Evolutionary conservation across 495 filamentous ascomycete genomes (phyloP), one percentile per base, ranked within the genome.

Genomic region (Ascodesmis nigricans): DNA sequence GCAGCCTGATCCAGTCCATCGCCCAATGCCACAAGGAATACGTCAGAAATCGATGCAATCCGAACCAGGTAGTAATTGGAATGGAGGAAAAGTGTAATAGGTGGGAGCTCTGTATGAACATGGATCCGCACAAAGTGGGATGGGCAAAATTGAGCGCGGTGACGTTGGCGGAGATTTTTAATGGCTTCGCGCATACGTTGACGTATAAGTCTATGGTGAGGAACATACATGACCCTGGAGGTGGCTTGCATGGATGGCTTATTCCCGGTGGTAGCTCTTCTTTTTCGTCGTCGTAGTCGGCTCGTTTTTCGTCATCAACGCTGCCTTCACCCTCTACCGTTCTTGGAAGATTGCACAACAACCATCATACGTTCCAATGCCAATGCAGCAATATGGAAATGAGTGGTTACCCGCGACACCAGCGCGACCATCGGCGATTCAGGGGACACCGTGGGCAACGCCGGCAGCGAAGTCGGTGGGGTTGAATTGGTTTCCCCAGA

Each of bases 91-190:
- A 69, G 3, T 97, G 87, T 49, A 62, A 70, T 21, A 64, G 68
- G 25, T 95, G 84, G 87, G 69, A 73, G 36, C 56, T 57, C 3
- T 97, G 87, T 52, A 93, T 93, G 83, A 65, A 76, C 33, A 64
- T 61, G 7, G 73, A 84, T 47, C 66, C 75, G 10, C 52, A 59
- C 10, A 63, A 63, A 35, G 66, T 81, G 15, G 73, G 67, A 5
- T 59, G 71, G 2, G 75, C 74, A 7, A 65, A 62, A 38, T 61
- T 83, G 20, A 68, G 63, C 29, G 77, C 78, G n/a, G 61, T 67
- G 24, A 80, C 75, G 0, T 79, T 80, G 62, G 83, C 73, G 33
- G 71, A 73, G 48, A 91, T 83, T 18, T 69, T 78, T 45, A 77
- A 76, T 44, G 59, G 56, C 38, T 76, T 78, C 43, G 63, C 77